Evolutionary conservation across 768 basidiomycete species (phyloP), one percentile per base, ranked within the genome.

Genomic region (Collybia sordida): DNA sequence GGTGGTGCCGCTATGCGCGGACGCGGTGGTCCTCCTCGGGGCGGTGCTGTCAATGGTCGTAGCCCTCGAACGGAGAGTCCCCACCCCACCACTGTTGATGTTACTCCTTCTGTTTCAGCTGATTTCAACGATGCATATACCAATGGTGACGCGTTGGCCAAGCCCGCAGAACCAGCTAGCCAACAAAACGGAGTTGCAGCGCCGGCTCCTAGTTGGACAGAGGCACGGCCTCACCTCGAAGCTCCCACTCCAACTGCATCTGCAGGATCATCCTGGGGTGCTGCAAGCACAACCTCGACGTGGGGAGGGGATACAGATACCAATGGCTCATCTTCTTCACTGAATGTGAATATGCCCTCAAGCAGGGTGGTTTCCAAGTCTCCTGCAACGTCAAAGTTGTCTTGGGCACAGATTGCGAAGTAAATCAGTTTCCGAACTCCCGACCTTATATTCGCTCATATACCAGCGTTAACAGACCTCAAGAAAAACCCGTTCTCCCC

Each of bases 361-460:
- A 62, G 53, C 55, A 76, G 68, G 55, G 65, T 59, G 49, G 56
- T 67, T 34, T 61, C 69, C 12, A 88, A 83, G 69, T 73, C 80
- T 9, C 86, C 88, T 37, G 82, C 86, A 23, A 86, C 80, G 11
- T 83, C 87, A 6, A 90, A 90, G 71, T 67, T 88, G 52, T 91
- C 90, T 28, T 93, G 90, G 90, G 90, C 90, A 6, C 87, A 93
- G 60, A 76, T 93, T 63, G 90, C 90, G 54, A 76, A 85, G 89
- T 87, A 61, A 6, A 78, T 69, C 49, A 23, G 44, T 25, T 39
- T 53, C 35, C 35, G 51, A 21, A 22, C 24, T 51, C 4, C 42
- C 37, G 19, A n/a, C 24, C 37, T 15, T 24, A 21, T 39, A 49
- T 57, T 19, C 46, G 27, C 42, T 45, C 42, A 50, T 45, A 41